Percentiles rank a stretch among this genome's conserved stretches.
phyloP scores from a whole-genome alignment of 2,329 filamentous ascomycete species.

The Waltergamsia citrina region DNA sequence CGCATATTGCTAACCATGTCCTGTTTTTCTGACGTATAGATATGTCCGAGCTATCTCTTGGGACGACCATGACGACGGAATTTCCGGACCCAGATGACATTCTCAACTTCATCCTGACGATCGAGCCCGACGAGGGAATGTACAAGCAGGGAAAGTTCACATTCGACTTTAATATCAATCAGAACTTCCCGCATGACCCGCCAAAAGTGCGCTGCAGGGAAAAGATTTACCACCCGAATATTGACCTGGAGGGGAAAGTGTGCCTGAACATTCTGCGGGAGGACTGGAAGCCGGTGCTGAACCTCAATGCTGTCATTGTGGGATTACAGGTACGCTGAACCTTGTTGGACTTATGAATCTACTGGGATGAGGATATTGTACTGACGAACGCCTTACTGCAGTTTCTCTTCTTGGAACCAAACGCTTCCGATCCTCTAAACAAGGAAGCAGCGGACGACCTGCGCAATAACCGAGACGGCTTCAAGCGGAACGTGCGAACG shows the following conservation, averaged over 20 bases:
- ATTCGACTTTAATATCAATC: conserved; percentile 87
- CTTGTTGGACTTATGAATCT: too few relatives aligned
- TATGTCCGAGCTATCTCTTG: conserved; percentile 71
- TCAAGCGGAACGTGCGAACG: conserved; percentile 81
- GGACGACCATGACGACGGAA: conserved; percentile 69
- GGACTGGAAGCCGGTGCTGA: conserved; percentile 98
- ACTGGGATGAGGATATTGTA: neutral
- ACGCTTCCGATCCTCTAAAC: conserved; percentile 94
- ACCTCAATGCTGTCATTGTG: conserved; percentile 92
- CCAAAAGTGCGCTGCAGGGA: conserved; percentile 95
- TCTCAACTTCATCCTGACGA: conserved; percentile 72
- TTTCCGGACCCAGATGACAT: conserved; percentile 81
- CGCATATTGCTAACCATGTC: neutral
- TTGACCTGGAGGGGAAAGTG: conserved; percentile 94
- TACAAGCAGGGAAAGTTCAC: conserved; percentile 84
- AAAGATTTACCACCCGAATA: conserved; percentile 99
- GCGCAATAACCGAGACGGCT: conserved; percentile 73
- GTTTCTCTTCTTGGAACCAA: conserved; percentile 97
- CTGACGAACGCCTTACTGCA: conserved; percentile 25
- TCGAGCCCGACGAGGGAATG: conserved; percentile 76
- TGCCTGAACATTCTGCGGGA: conserved; percentile 95
- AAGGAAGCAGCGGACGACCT: conserved; percentile 96
- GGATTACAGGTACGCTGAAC: conserved; percentile 62
- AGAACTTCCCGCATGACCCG: conserved; percentile 93
- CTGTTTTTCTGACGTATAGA: conserved; percentile 50